Evolutionary conservation across 148 eudicot species (phyloP).

Genomic region (Chenopodium berlandieri): DNA sequence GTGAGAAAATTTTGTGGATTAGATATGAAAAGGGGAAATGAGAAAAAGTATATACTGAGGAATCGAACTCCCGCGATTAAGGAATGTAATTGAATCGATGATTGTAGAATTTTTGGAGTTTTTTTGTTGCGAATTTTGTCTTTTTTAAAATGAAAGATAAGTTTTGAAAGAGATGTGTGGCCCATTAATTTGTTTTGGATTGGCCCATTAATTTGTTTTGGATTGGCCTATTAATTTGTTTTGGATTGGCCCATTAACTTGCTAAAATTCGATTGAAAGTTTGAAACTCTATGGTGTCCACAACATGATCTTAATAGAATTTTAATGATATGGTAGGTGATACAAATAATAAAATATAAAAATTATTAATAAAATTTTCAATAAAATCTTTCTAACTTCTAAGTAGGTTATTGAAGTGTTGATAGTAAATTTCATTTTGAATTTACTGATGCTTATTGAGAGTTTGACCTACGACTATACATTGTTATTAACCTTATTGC

Average conservation of each 20-base stretch:
- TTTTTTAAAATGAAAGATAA: background rate
- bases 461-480: too few species aligned
- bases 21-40: background rate
- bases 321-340: too few species aligned
- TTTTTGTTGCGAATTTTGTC: background rate
- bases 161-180: background rate
- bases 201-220: too few species aligned
- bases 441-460: too few species aligned
- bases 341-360: too few species aligned
- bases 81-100: background rate
- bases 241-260: background rate
- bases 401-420: too few species aligned
- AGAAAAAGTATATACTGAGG: slow-evolving; percentile 36
- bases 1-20: background rate
- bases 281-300: too few species aligned
- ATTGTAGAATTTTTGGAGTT: background rate
- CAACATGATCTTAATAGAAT: too few species aligned
- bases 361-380: too few species aligned
- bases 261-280: background rate
- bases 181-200: background rate
- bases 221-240: background rate
- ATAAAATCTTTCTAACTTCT: too few species aligned
- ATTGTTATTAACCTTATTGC: too few species aligned
- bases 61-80: slow-evolving; percentile 37
- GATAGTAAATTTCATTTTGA: too few species aligned